phyloP scores from a whole-genome alignment of 2,329 filamentous ascomycete genomes.

The Cercospora sesami region DNA sequence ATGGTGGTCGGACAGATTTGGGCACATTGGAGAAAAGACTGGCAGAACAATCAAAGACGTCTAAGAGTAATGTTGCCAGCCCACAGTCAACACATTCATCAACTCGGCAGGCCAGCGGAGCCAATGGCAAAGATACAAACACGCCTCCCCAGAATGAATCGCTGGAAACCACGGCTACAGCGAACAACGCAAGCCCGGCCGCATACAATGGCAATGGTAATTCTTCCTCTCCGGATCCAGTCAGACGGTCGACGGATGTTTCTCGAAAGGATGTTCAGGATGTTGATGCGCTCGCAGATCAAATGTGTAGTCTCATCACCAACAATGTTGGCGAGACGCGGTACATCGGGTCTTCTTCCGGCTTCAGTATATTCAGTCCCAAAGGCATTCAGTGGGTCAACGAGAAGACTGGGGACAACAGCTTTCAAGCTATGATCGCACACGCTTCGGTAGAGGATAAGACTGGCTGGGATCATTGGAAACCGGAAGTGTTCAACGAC shows the following conservation, averaged over 20 bases:
- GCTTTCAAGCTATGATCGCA: slow-evolving; percentile 93
- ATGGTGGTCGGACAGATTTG: slow-evolving; percentile 80
- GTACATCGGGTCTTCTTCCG: slow-evolving; percentile 95
- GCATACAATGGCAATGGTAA: slow-evolving; percentile 11
- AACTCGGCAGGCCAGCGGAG: slow-evolving; percentile 14
- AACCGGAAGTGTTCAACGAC: slow-evolving; percentile 93
- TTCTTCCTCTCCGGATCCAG: slow-evolving; percentile 16
- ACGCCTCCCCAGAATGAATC: slow-evolving; percentile 20
- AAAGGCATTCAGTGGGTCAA: slow-evolving; percentile 99
- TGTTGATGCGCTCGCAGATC: slow-evolving; percentile 75
- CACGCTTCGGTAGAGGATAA: slow-evolving; percentile 82
- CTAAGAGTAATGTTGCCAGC: slow-evolving; percentile 37
- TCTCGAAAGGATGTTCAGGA: slow-evolving; percentile 19
- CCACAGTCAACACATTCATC: slow-evolving; percentile 35
- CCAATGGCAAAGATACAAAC: slow-evolving; percentile 11
- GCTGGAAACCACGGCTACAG: slow-evolving; percentile 7
- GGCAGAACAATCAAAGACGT: slow-evolving; percentile 50
- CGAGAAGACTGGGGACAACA: slow-evolving; percentile 91
- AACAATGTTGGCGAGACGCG: slow-evolving; percentile 92
- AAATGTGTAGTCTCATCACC: slow-evolving; percentile 98
- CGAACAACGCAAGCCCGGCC: slow-evolving; percentile 7
- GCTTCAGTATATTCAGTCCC: slow-evolving; percentile 97
- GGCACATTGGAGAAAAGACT: slow-evolving; percentile 79
- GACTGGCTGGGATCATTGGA: slow-evolving; percentile 96
- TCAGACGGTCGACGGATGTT: slow-evolving; percentile 6